Percentiles rank a stretch among this genome's conserved stretches.
Evolutionary conservation across 2,329 filamentous ascomycete genomes (phyloP).

Genomic region (Penicillium sp.): DNA sequence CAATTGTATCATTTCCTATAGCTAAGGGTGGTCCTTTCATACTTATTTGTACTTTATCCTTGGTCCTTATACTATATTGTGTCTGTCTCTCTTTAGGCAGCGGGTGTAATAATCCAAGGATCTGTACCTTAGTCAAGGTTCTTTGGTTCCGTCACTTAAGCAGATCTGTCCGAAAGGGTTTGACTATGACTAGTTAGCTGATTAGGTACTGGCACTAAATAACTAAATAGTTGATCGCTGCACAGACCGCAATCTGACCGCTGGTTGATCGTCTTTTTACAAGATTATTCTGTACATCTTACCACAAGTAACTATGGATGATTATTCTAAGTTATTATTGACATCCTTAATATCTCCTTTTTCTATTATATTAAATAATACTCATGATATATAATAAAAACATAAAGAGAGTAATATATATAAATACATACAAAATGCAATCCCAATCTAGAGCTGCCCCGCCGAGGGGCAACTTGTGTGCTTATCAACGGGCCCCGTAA

Average conservation of each 20-base stretch:
- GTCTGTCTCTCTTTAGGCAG: background rate
- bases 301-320: background rate
- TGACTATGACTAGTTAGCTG: background rate
- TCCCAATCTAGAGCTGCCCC: slow-evolving; percentile 15
- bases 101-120: background rate
- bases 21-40: background rate
- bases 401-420: background rate
- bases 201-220: background rate
- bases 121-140: background rate
- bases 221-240: slow-evolving; percentile 1
- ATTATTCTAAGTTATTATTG: background rate
- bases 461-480: slow-evolving; percentile 19
- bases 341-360: background rate
- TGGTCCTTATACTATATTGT: background rate
- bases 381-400: background rate
- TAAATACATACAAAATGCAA: background rate
- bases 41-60: slow-evolving; percentile 3
- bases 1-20: too few relatives aligned
- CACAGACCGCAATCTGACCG: slow-evolving; percentile 18
- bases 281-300: background rate
- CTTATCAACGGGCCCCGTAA: slow-evolving; percentile 28
- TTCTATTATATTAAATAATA: background rate
- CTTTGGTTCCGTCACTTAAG: slow-evolving; percentile 5
- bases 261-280: slow-evolving; percentile 12
- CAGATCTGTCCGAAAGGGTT: background rate